Evolutionary conservation across 768 basidiomycete species (phyloP).

Genomic region (Artomyces pyxidatus): DNA sequence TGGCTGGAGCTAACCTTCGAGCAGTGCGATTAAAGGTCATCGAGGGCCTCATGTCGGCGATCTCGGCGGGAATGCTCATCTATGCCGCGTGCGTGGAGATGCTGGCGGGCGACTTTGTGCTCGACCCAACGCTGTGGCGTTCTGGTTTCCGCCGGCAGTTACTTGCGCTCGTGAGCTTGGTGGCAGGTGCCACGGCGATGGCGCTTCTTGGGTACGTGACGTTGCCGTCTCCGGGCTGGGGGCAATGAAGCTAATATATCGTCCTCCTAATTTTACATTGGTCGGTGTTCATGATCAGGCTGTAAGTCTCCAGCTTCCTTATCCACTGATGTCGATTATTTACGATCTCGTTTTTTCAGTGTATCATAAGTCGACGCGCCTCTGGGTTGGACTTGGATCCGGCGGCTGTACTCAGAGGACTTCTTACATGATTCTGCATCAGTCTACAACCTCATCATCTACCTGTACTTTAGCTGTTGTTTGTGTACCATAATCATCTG

Average conservation of each 20-base stretch:
- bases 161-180: slow-evolving; percentile 51
- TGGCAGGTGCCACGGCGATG: slow-evolving; percentile 59
- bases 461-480: too few species aligned
- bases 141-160: slow-evolving; percentile 33
- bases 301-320: too few species aligned
- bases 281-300: too few species aligned
- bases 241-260: background rate
- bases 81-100: slow-evolving; percentile 83
- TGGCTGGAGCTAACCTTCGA: background rate
- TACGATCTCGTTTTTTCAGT: too few species aligned
- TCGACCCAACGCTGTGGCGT: slow-evolving; percentile 49
- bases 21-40: slow-evolving; percentile 43
- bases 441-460: too few species aligned
- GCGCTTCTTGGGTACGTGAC: slow-evolving; percentile 39
- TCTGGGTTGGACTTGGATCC: too few species aligned
- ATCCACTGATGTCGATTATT: too few species aligned
- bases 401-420: too few species aligned
- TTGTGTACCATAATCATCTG: too few species aligned
- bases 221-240: background rate
- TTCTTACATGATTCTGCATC: too few species aligned
- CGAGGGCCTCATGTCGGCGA: slow-evolving; percentile 73
- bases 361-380: too few species aligned
- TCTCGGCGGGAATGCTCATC: slow-evolving; percentile 77
- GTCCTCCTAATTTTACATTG: too few species aligned
- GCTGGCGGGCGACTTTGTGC: slow-evolving; percentile 80